These are phyloP conservation scores for Spencermartinsiella europaea DNA, from an alignment of 805 yeast genomes.

Conservation along the genomic window DNA sequence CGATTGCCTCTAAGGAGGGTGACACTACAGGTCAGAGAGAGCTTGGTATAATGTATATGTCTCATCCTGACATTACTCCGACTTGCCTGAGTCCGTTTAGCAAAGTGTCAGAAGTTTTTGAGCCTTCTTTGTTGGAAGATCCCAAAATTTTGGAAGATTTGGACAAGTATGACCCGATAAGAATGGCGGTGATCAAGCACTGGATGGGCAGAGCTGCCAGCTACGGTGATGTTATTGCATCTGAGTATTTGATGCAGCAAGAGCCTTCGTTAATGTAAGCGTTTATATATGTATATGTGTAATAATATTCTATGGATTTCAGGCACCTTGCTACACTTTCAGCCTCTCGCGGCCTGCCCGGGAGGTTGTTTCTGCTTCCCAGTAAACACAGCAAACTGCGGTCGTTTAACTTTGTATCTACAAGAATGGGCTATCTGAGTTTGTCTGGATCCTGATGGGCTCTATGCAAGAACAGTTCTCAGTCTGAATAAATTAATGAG, in stretches of 20 bases:
- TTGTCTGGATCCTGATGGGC: no score
- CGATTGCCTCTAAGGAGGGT: constrained; percentile 27
- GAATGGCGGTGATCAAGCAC: constrained; percentile 28
- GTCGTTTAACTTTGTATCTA: no score
- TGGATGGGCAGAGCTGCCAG: constrained; percentile 26
- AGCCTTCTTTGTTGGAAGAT: constrained; percentile 17
- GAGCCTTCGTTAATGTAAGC: background rate
- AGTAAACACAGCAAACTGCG: no score
- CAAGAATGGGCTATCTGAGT: no score
- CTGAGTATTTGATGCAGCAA: constrained; percentile 23
- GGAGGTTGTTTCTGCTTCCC: no score
- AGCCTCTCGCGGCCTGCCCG: no score
- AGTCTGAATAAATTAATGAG: no score
- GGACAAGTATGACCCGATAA: constrained; percentile 27
- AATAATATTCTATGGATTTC: no score
- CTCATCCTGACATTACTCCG: constrained; percentile 27
- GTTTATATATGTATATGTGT: no score
- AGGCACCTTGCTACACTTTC: no score
- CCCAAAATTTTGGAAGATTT: constrained; percentile 17
- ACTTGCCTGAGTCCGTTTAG: constrained; percentile 23
- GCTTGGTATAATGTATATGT: constrained; percentile 26
- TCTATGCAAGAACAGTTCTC: no score
- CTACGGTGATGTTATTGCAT: constrained; percentile 26
- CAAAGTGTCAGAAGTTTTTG: constrained; percentile 22
- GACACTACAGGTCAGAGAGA: constrained; percentile 25